Conservation (phyloP, 495 filamentous ascomycete species). For the Bacidia rubella region DNA sequence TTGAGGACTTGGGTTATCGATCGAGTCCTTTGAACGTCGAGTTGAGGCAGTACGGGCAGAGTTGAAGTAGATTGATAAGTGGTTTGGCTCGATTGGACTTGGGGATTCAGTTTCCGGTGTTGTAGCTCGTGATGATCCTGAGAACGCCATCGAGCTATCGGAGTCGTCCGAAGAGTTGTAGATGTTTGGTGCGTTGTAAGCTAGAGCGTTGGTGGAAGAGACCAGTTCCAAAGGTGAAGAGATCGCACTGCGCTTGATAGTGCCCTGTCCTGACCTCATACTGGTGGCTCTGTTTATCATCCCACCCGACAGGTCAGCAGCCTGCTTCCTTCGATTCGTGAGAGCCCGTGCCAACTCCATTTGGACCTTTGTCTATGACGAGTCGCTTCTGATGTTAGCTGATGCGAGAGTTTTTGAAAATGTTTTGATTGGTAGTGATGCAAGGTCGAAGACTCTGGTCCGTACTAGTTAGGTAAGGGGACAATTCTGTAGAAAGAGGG, state of each 20-base stretch:
- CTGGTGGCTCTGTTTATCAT: conserved; percentile 38
- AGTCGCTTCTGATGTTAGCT: conserved; percentile 1
- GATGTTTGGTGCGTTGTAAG: conserved; percentile 81
- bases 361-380: conserved; percentile 6
- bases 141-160: conserved; percentile 44
- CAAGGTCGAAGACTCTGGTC: background rate
- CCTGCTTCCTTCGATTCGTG: conserved; percentile 43
- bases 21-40: conserved; percentile 21
- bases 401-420: too few species aligned
- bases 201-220: conserved; percentile 91
- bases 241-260: conserved; percentile 52
- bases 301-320: conserved; percentile 31
- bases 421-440: background rate
- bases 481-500: too few species aligned
- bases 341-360: conserved; percentile 56
- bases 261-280: conserved; percentile 32
- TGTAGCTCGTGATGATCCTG: conserved; percentile 44
- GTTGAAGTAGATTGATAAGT: conserved; percentile 68
- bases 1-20: conserved; percentile 39
- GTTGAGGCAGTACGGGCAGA: conserved; percentile 31
- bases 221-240: conserved; percentile 75
- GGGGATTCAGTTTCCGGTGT: conserved; percentile 54
- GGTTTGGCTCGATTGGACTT: conserved; percentile 52
- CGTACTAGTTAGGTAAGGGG: background rate
- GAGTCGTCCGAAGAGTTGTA: conserved; percentile 46